phyloP scores from a whole-genome alignment of 2,329 filamentous ascomycete genomes.

The Bisporella sp. region DNA sequence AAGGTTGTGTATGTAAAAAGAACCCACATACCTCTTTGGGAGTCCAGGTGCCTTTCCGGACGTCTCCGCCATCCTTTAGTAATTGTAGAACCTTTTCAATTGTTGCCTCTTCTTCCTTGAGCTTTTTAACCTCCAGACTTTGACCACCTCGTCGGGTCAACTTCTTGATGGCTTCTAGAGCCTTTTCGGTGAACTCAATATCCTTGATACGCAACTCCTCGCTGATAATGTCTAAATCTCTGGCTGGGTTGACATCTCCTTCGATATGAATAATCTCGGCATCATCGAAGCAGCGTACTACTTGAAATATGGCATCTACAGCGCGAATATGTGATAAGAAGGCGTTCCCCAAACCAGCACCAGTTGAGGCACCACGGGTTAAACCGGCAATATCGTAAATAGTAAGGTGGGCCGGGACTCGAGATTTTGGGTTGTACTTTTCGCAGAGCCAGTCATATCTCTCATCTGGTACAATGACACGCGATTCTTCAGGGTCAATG shows the following conservation, averaged over 20 bases:
- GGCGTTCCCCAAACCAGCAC: constrained; percentile 93
- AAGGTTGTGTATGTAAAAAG: constrained; percentile 23
- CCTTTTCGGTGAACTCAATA: constrained; percentile 97
- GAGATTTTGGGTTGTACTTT: constrained; percentile 96
- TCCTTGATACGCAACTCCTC: constrained; percentile 97
- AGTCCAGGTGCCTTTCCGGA: constrained; percentile 81
- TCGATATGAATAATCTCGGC: constrained; percentile 99
- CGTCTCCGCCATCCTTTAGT: constrained; percentile 84
- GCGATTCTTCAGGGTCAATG: constrained; percentile 96
- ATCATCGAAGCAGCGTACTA: constrained; percentile 96
- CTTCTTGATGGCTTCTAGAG: constrained; percentile 85
- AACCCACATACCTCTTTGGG: constrained; percentile 81
- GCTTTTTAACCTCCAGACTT: constrained; percentile 95
- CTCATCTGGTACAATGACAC: constrained; percentile 92
- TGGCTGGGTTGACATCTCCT: constrained; percentile 91
- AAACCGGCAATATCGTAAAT: constrained; percentile 98
- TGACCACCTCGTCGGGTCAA: constrained; percentile 92
- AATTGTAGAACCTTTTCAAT: constrained; percentile 83
- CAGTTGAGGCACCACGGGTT: constrained; percentile 91
- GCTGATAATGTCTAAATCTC: constrained; percentile 93
- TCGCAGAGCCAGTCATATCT: constrained; percentile 93
- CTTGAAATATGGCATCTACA: constrained; percentile 96
- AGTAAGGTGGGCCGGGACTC: constrained; percentile 94
- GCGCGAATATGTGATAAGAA: constrained; percentile 99
- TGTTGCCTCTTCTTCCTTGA: constrained; percentile 87